Base-by-base conservation (phyloP, 2,329 filamentous ascomycete genomes). In the Gaeumannomyces tritici region DNA sequence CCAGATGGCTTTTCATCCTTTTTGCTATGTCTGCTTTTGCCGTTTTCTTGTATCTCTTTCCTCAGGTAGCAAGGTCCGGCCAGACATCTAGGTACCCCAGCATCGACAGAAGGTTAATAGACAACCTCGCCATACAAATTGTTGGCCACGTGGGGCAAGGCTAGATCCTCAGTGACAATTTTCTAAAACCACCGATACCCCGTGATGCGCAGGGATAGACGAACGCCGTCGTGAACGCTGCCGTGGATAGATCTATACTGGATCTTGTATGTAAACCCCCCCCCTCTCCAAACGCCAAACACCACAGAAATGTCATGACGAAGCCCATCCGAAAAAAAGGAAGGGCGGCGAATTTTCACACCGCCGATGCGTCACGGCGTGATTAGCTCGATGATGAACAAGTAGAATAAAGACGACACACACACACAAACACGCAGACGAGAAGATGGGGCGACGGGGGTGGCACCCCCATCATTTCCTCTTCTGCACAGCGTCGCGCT, bases 401-500 rank as follows among this genome's bases (percentile, higher is more conserved):
- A 51, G 28, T 28, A 57, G n/a, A 42, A 61, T 13, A 57, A 57
- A 42, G 26, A 31, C 24, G 29, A 51, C n/a, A 42, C 13, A 42
- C 13, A 35, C 7, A 5, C 3, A 18, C 15, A 42, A 8, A 42
- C 1, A 15, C 3, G 7, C 15, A 42, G 4, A 42, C 1, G 12
- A 35, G 42, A 7, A 42, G 13, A 15, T 55, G 6, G 24, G 47
- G 5, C 42, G 4, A 11, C 18, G 54, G n/a, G n/a, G n/a, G n/a
- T n/a, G n/a, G n/a, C n/a, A n/a, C n/a, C n/a, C n/a, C 33, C 18
- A 62, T 58, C n/a, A 57, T 13, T 54, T 57, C 35, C 33, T 58
- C n/a, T 55, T 66, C 65, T 68, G 69, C 57, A 65, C 70, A 21
- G 75, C 74, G 67, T 79, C 79, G 69, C 80, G 79, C 70, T 83